Percentiles rank a stretch among this genome's conserved stretches.
phyloP scores from a whole-genome alignment of 441 rosid species.

The Flueggea neowawraea region DNA sequence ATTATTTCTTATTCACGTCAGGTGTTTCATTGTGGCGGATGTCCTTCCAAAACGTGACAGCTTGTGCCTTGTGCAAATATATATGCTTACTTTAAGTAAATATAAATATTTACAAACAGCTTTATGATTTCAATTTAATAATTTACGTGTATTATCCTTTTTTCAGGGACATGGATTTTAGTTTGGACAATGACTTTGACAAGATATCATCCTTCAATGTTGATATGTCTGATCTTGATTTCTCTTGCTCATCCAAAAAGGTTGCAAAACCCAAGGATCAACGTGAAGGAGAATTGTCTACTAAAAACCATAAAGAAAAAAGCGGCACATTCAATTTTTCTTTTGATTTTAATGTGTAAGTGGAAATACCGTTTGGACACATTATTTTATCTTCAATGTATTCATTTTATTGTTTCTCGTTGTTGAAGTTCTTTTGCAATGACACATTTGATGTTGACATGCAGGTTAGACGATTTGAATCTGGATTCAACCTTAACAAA shows the following conservation, averaged over 20 bases:
- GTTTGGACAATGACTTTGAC: slow-evolving; percentile 68
- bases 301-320: slow-evolving; percentile 36
- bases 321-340: slow-evolving; percentile 54
- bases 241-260: slow-evolving; percentile 54
- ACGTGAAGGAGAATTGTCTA: slow-evolving; percentile 44
- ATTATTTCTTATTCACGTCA: not conserved
- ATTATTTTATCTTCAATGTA: no score
- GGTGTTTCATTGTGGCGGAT: not conserved
- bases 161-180: slow-evolving; percentile 87
- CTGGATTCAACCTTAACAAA: slow-evolving; percentile 34
- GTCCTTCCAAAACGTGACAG: no score
- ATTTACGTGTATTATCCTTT: slow-evolving; percentile 3
- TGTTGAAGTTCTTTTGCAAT: no score
- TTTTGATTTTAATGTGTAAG: slow-evolving; percentile 76
- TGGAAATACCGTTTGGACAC: not conserved
- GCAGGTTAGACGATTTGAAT: slow-evolving; percentile 59
- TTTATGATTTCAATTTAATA: no score
- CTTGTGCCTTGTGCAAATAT: not conserved
- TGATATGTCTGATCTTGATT: slow-evolving; percentile 87
- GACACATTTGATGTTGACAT: slow-evolving; percentile 14
- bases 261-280: slow-evolving; percentile 46
- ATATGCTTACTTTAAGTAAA: not conserved
- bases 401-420: no score
- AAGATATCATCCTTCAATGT: slow-evolving; percentile 75
- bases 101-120: not conserved